A percentile compares a stretch with the other conserved stretches of the same genome.
phyloP scores from a whole-genome alignment of 257 asterid genomes.

The Prunella vulgaris region DNA sequence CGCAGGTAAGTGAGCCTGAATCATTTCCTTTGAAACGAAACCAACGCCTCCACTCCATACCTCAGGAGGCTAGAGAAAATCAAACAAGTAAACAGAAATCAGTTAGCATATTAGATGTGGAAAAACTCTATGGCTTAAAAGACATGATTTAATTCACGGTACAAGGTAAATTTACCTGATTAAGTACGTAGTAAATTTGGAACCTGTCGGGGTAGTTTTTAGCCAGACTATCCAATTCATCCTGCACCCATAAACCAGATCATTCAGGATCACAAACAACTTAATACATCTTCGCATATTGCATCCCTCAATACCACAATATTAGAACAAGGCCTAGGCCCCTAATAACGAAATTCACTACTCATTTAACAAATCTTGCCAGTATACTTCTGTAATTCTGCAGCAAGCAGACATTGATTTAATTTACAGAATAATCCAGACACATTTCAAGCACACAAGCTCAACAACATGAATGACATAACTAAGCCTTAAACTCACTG shows the following conservation, averaged over 20 bases:
- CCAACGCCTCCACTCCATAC: conserved; percentile 88
- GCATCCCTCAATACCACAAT: neutral
- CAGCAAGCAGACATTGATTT: neutral
- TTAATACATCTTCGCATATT: neutral
- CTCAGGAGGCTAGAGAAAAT: conserved; percentile 69
- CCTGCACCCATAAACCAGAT: conserved; percentile 40
- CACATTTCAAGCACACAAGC: neutral
- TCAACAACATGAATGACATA: neutral
- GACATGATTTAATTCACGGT: neutral
- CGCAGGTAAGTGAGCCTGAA: conserved; percentile 74
- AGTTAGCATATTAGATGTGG: neutral
- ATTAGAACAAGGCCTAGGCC: neutral
- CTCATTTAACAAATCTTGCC: neutral
- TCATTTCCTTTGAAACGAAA: conserved; percentile 86
- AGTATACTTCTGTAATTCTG: neutral
- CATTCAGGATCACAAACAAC: conserved; percentile 5
- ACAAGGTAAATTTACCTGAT: conserved; percentile 50
- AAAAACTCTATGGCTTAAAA: neutral
- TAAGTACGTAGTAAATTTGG: conserved; percentile 73
- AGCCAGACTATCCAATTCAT: conserved; percentile 65
- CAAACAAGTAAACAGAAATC: neutral
- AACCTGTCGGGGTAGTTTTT: conserved; percentile 52
- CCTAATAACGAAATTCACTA: neutral
- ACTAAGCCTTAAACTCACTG: neutral
- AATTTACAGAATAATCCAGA: neutral